Evolutionary conservation across 2,329 filamentous ascomycete species (phyloP), one percentile per base, ranked within the genome.

Genomic region (Stylonectria norvegica): DNA sequence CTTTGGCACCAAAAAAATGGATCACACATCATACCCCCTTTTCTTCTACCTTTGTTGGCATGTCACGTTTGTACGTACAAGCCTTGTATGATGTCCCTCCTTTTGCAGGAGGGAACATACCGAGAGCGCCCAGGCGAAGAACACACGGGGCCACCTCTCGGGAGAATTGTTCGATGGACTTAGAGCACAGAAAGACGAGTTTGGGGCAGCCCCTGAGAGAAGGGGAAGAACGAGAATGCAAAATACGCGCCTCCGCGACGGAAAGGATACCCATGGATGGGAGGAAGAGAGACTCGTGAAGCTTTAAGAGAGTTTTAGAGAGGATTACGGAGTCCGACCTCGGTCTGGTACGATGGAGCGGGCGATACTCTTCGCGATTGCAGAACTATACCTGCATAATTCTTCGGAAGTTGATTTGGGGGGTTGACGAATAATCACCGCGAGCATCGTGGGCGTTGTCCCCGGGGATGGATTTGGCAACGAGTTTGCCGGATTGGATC

Each of bases 1-100:
- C 59, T 60, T 55, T 54, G 61, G 63, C 63, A 67, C 57, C 53
- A 63, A 66, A 66, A 65, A 64, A 52, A 52, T 44, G 49, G 60
- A 51, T 60, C 52, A 54, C 55, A 55, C 57, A 63, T 63, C 63
- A 65, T 66, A 65, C 64, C 63, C 62, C 40, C 44, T 52, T 56
- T 55, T 52, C 42, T 42, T 48, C 38, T 48, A 28, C 52, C 56
- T 45, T 18, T 53, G 48, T 54, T 51, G 49, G 45, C 56, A 57
- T 49, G 48, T 44, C 14, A 15, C 27, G 27, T 30, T 27, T 36
- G n/a, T n/a, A n/a, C 20, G 31, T 43, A 48, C 38, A 38, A 40
- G 43, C 54, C 48, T 40, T 49, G 47, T 46, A 42, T 41, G 42
- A 55, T 45, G 47, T 50, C 47, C 42, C 47, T 49, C 46, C 50